These are phyloP conservation scores for Trichoderma brevicompactum DNA, from an alignment of 2,329 filamentous ascomycete genomes.

Conservation along the genomic window DNA sequence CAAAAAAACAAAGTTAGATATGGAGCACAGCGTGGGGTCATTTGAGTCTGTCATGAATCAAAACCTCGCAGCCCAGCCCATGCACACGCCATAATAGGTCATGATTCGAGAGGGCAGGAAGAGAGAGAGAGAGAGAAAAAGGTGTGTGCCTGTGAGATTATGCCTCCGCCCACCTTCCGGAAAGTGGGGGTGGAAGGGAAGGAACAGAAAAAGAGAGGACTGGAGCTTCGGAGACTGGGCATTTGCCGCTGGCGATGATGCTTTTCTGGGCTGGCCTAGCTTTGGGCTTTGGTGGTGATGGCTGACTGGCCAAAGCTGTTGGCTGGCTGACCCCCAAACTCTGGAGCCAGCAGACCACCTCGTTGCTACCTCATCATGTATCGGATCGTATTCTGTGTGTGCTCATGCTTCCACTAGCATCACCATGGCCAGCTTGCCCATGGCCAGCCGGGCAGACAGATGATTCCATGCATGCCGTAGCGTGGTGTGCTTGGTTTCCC, in stretches of 20 bases:
- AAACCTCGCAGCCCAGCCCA: neutral
- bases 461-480: slow-evolving; percentile 25
- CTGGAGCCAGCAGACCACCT: slow-evolving; percentile 21
- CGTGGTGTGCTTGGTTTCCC: neutral
- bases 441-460: neutral
- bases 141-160: slow-evolving; percentile 1
- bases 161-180: neutral
- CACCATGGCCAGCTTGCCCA: neutral
- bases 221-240: neutral
- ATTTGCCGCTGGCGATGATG: slow-evolving; percentile 16
- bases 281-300: slow-evolving; percentile 19
- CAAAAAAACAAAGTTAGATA: slow-evolving; percentile 16
- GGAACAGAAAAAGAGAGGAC: neutral
- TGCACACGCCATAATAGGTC: neutral
- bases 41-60: slow-evolving; percentile 18
- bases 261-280: slow-evolving; percentile 7
- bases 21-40: slow-evolving; percentile 25
- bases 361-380: neutral
- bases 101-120: neutral
- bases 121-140: neutral
- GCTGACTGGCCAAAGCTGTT: neutral
- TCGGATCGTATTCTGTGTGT: slow-evolving; percentile 15
- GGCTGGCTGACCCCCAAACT: slow-evolving; percentile 12
- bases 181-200: slow-evolving; percentile 2
- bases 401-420: slow-evolving; percentile 2